Evolutionary conservation across 2,329 filamentous ascomycete species (phyloP).

Genomic region (Penicillium sp.): DNA sequence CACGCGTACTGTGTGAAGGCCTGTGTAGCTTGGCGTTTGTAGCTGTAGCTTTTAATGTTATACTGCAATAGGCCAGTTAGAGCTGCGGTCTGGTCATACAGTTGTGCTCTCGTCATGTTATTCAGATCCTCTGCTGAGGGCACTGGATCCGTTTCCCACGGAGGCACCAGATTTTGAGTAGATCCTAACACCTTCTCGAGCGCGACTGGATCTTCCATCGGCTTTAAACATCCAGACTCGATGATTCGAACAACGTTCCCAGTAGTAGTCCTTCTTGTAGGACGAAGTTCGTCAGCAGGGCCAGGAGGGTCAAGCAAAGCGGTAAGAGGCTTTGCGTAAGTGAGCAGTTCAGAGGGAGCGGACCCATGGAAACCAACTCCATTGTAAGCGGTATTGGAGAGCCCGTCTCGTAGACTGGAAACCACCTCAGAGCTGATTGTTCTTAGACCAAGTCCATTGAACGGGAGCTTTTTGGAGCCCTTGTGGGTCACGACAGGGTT

Average conservation of each 20-base stretch:
- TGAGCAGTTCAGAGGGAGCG: slow-evolving; percentile 32
- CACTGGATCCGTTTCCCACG: slow-evolving; percentile 30
- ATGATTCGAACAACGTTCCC: slow-evolving; percentile 51
- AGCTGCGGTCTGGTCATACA: slow-evolving; percentile 37
- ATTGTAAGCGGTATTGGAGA: slow-evolving; percentile 48
- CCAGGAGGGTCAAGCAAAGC: slow-evolving; percentile 16
- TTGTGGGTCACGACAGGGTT: slow-evolving; percentile 16
- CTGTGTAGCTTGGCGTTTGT: slow-evolving; percentile 24
- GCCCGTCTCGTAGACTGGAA: slow-evolving; percentile 54
- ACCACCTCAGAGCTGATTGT: slow-evolving; percentile 62
- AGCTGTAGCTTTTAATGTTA: slow-evolving; percentile 29
- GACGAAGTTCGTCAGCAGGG: slow-evolving; percentile 24
- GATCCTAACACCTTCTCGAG: slow-evolving; percentile 43
- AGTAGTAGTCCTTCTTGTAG: slow-evolving; percentile 33
- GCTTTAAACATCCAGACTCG: slow-evolving; percentile 50
- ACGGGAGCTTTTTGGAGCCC: slow-evolving; percentile 24
- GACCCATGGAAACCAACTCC: slow-evolving; percentile 38
- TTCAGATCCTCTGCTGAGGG: slow-evolving; percentile 21
- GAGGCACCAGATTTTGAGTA: slow-evolving; percentile 30
- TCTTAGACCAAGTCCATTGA: slow-evolving; percentile 43
- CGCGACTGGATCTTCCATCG: slow-evolving; percentile 46
- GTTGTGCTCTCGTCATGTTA: slow-evolving; percentile 23
- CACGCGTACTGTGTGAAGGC: slow-evolving; percentile 32
- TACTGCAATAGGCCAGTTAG: slow-evolving; percentile 35
- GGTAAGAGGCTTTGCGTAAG: slow-evolving; percentile 21